Evolutionary conservation across 2,329 filamentous ascomycete genomes (phyloP).

Genomic region (Dothistroma pini): DNA sequence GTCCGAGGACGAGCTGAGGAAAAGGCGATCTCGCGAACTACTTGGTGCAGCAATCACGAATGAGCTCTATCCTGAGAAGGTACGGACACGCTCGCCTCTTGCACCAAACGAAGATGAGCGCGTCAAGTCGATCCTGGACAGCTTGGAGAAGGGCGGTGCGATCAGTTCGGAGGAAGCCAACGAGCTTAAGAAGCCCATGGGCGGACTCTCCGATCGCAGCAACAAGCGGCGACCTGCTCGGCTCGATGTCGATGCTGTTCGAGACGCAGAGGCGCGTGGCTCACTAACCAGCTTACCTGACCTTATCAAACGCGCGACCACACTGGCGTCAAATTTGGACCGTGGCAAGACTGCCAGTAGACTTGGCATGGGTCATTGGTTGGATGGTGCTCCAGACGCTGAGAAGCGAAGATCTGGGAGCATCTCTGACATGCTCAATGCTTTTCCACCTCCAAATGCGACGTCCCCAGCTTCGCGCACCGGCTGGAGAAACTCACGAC

Average conservation of each 20-base stretch:
- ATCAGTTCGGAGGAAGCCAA: slow-evolving; percentile 30
- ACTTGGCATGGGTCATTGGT: slow-evolving; percentile 49
- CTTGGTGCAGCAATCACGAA: slow-evolving; percentile 18
- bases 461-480: slow-evolving; percentile 32
- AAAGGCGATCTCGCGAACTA: slow-evolving; percentile 23
- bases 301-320: slow-evolving; percentile 82
- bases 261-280: slow-evolving; percentile 75
- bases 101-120: slow-evolving; percentile 24
- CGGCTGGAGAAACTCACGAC: slow-evolving; percentile 11
- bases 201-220: slow-evolving; percentile 40
- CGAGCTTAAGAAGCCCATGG: slow-evolving; percentile 31
- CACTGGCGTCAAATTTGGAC: slow-evolving; percentile 82
- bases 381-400: slow-evolving; percentile 32
- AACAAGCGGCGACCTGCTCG: slow-evolving; percentile 59
- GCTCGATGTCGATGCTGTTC: slow-evolving; percentile 77
- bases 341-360: slow-evolving; percentile 66
- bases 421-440: slow-evolving; percentile 61
- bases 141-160: slow-evolving; percentile 35
- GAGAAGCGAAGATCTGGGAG: slow-evolving; percentile 48
- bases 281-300: slow-evolving; percentile 91
- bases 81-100: slow-evolving; percentile 25
- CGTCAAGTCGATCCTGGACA: slow-evolving; percentile 29
- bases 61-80: slow-evolving; percentile 14
- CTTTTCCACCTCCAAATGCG: slow-evolving; percentile 57
- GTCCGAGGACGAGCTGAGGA: slow-evolving; percentile 28